A percentile compares a stretch with the other conserved stretches of the same genome.
Conservation (phyloP, 345 rosid genomes). For the Euphorbia pulcherrima region DNA sequence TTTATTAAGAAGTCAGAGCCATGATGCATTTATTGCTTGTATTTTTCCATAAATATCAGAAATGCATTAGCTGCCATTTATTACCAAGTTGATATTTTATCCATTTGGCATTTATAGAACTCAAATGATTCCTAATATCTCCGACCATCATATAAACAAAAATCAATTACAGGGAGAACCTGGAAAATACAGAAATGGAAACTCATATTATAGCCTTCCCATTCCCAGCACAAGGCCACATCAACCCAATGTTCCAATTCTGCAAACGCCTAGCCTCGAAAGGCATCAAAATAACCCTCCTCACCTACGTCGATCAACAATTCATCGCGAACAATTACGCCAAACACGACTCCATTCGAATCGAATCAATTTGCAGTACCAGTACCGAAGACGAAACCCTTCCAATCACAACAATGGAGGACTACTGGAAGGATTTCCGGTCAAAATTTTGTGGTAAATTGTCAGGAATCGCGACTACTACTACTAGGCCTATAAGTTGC, state of each 20-base stretch:
- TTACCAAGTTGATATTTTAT: no score
- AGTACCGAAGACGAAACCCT: not conserved
- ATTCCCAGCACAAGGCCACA: conserved; percentile 44
- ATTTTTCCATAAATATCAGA: no score
- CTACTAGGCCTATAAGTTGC: conserved; percentile 16
- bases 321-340: not conserved
- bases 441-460: conserved; percentile 8
- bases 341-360: not conserved
- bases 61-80: no score
- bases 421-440: not conserved
- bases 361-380: conserved; percentile 18
- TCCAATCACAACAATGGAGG: not conserved
- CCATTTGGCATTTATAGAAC: no score
- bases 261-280: conserved; percentile 43
- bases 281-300: conserved; percentile 36
- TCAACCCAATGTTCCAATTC: conserved; percentile 47
- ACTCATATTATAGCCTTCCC: conserved; percentile 29
- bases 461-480: conserved; percentile 26
- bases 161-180: no score
- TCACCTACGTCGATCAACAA: conserved; percentile 4
- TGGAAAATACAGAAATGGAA: no score
- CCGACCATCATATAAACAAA: no score
- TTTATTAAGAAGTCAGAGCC: no score
- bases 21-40: no score
- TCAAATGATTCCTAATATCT: no score